Evolutionary conservation across 2,329 filamentous ascomycete species (phyloP).

Genomic region (Ambrosiella beaveri): DNA sequence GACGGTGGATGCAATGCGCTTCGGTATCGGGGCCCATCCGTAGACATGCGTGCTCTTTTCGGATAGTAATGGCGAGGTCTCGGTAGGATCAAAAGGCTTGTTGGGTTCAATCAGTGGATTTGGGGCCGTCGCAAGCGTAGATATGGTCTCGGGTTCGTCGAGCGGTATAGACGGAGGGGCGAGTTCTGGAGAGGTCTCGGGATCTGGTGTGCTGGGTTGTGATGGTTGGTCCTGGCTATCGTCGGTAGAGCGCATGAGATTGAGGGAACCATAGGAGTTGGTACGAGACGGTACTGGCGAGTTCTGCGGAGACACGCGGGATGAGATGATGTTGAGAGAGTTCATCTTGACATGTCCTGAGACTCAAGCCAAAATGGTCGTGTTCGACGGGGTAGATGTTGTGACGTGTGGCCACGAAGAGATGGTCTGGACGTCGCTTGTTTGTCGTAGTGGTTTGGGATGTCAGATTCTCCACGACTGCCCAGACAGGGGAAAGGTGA

Average conservation of each 20-base stretch:
- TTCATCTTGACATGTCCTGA: constrained; percentile 56
- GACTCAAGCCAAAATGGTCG: constrained; percentile 32
- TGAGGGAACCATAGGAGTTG: constrained; percentile 40
- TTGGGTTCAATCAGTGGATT: constrained; percentile 19
- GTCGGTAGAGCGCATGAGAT: constrained; percentile 23
- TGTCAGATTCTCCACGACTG: background rate
- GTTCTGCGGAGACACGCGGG: constrained; percentile 52
- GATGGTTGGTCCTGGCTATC: constrained; percentile 19
- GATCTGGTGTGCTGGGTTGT: constrained; percentile 21
- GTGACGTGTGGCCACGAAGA: background rate
- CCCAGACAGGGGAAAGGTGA: background rate
- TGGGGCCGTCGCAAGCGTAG: constrained; percentile 14
- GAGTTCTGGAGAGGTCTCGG: constrained; percentile 10
- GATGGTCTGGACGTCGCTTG: background rate
- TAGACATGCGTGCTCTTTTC: constrained; percentile 15
- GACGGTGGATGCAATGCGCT: constrained; percentile 53
- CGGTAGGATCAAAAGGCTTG: constrained; percentile 20
- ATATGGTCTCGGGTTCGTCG: constrained; percentile 10
- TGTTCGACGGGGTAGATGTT: background rate
- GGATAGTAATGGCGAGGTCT: constrained; percentile 47
- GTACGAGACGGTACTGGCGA: constrained; percentile 40
- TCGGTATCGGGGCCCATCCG: constrained; percentile 42
- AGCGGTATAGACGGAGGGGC: constrained; percentile 20
- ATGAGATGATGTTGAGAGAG: constrained; percentile 85
- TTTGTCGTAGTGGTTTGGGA: background rate